Conservation (phyloP, 1,284 basidiomycete genomes). For the Malassezia japonica region DNA sequence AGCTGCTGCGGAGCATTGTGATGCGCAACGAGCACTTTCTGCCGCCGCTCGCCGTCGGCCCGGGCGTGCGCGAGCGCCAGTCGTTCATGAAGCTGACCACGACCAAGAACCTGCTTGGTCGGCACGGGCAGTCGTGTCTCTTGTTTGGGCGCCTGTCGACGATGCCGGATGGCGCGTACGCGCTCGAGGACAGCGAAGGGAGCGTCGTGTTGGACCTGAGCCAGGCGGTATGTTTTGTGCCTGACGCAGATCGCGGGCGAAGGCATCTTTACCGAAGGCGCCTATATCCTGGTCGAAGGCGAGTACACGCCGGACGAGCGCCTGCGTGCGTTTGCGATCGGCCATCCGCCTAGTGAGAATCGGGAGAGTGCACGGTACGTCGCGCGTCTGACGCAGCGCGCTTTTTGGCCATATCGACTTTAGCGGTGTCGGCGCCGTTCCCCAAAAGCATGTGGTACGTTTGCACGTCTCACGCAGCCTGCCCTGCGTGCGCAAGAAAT, state of each 20-base stretch:
- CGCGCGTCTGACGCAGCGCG: too few relatives aligned
- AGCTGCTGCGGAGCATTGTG: constrained; percentile 34
- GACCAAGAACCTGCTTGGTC: constrained; percentile 87
- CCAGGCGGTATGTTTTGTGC: too few relatives aligned
- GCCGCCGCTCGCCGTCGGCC: constrained; percentile 31
- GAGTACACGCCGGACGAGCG: constrained; percentile 87
- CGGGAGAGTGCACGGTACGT: constrained; percentile 25
- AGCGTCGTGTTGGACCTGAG: constrained; percentile 78
- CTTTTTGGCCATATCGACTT: constrained; percentile 23
- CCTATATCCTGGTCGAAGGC: constrained; percentile 86
- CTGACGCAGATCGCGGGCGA: constrained; percentile 85
- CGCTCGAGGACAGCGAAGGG: constrained; percentile 88
- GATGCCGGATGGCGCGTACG: constrained; percentile 77
- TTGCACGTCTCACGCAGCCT: constrained; percentile 8
- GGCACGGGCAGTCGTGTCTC: constrained; percentile 79
- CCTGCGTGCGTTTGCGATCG: constrained; percentile 80
- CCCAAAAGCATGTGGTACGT: constrained; percentile 73
- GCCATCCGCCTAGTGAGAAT: constrained; percentile 67
- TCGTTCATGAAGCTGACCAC: constrained; percentile 62
- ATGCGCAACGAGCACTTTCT: constrained; percentile 45
- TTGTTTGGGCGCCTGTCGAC: constrained; percentile 86
- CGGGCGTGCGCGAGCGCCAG: constrained; percentile 13
- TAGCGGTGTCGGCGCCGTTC: not conserved
- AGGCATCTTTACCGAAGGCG: constrained; percentile 92
- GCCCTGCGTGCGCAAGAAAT: constrained; percentile 34